These are phyloP conservation scores for Daldinia caldariorum DNA, from an alignment of 495 filamentous ascomycete species.

Conservation along the genomic window DNA sequence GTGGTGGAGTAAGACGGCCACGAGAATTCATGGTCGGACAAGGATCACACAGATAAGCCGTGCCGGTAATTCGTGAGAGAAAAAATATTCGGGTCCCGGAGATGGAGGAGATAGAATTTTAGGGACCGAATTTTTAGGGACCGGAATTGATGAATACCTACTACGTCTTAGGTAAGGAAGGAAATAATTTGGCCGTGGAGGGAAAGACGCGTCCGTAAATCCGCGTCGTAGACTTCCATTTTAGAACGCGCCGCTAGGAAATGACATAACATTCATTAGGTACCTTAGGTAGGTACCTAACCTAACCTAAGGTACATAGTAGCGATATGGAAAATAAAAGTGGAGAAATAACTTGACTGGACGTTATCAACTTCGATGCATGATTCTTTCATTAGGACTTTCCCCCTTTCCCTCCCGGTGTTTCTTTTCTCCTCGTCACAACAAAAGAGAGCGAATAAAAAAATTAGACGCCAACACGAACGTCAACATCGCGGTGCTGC, in stretches of 20 bases:
- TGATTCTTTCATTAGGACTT: constrained; percentile 10
- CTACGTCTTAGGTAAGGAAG: constrained; percentile 12
- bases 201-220: constrained; percentile 17
- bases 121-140: constrained; percentile 16
- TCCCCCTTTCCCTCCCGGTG: neutral
- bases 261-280: too few species aligned
- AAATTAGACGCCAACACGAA: neutral
- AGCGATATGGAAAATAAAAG: neutral
- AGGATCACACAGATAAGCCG: constrained; percentile 10
- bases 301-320: too few species aligned
- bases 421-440: constrained; percentile 1
- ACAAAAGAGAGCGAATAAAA: neutral
- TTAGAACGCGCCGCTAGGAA: constrained; percentile 5
- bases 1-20: constrained; percentile 12
- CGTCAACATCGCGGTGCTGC: neutral
- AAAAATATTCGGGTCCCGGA: constrained; percentile 22
- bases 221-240: constrained; percentile 4
- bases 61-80: constrained; percentile 14
- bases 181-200: constrained; percentile 10
- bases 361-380: neutral
- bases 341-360: neutral
- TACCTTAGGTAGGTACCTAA: too few species aligned
- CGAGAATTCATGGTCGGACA: constrained; percentile 30
- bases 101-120: neutral
- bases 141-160: too few species aligned